Evolutionary conservation across 192 early-diverging fungal species (phyloP).

Genomic region (Coemansia sp.): DNA sequence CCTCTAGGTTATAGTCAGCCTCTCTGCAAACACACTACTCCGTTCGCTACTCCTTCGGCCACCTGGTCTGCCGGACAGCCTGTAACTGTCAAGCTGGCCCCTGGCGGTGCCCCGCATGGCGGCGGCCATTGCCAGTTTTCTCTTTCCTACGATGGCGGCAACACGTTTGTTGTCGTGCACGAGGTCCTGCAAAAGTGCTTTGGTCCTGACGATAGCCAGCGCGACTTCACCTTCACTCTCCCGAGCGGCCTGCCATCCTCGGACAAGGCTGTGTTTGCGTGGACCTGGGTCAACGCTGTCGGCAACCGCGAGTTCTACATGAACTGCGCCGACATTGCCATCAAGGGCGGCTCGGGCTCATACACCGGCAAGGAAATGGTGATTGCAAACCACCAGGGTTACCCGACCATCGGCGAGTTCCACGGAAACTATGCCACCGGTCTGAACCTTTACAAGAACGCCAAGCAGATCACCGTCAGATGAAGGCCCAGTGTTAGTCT

Average conservation of each 20-base stretch:
- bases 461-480: slow-evolving; percentile 10
- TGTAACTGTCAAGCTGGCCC: slow-evolving; percentile 4
- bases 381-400: slow-evolving; percentile 12
- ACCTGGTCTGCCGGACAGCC: slow-evolving; percentile 10
- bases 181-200: slow-evolving; percentile 2
- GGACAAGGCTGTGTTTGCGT: slow-evolving; percentile 47
- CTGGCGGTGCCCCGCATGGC: slow-evolving; percentile 12
- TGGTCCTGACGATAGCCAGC: background rate
- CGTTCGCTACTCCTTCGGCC: slow-evolving; percentile 8
- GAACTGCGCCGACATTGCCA: slow-evolving; percentile 29
- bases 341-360: slow-evolving; percentile 3
- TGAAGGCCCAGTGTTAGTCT: too few species aligned
- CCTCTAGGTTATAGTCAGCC: background rate
- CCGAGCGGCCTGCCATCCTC: slow-evolving; percentile 43
- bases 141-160: slow-evolving; percentile 39
- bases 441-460: slow-evolving; percentile 3
- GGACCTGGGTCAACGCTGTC: slow-evolving; percentile 59
- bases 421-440: slow-evolving; percentile 8
- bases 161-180: slow-evolving; percentile 49
- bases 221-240: slow-evolving; percentile 26
- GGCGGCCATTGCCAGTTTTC: slow-evolving; percentile 52
- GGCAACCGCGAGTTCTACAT: slow-evolving; percentile 51
- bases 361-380: slow-evolving; percentile 13
- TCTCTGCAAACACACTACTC: slow-evolving; percentile 13
- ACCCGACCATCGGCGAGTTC: slow-evolving; percentile 46